Evolutionary conservation across 345 rosid species (phyloP).

Genomic region (Lepidium aucheri): DNA sequence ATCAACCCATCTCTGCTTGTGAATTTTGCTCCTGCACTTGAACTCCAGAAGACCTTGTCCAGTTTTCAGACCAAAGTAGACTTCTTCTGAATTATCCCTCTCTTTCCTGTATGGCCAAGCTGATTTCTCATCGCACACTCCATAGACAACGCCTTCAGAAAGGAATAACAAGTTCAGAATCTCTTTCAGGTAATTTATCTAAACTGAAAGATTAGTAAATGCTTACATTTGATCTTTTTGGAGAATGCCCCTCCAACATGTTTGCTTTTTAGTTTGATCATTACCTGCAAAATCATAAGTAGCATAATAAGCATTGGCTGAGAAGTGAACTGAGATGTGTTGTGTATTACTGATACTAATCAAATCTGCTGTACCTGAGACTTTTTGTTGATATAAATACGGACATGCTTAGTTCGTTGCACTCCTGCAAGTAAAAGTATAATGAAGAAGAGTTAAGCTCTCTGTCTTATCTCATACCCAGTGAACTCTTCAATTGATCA

Average conservation of each 20-base stretch:
- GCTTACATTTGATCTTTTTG: constrained; percentile 28
- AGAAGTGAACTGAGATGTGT: background rate
- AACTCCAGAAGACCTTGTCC: constrained; percentile 92
- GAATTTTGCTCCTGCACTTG: constrained; percentile 71
- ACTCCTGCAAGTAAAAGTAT: constrained; percentile 17
- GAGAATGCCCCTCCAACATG: constrained; percentile 34
- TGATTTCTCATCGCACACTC: constrained; percentile 64
- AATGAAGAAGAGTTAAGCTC: background rate
- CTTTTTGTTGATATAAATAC: constrained; percentile 27
- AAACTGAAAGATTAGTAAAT: background rate
- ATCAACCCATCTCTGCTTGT: constrained; percentile 90
- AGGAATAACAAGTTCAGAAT: constrained; percentile 4
- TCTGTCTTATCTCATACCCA: background rate
- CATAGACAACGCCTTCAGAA: constrained; percentile 62
- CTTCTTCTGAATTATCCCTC: constrained; percentile 66
- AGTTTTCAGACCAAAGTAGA: constrained; percentile 81
- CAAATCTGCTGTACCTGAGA: constrained; percentile 23
- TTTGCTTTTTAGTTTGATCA: constrained; percentile 35
- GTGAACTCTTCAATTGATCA: background rate
- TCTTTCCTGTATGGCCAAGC: constrained; percentile 90
- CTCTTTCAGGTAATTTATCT: background rate
- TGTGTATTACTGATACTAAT: constrained; percentile 1
- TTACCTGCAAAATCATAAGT: constrained; percentile 22
- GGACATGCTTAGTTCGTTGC: constrained; percentile 25
- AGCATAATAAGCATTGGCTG: constrained; percentile 4